These are phyloP conservation scores for Suillus tomentosus DNA, from an alignment of 768 basidiomycete genomes.

Conservation along the genomic window DNA sequence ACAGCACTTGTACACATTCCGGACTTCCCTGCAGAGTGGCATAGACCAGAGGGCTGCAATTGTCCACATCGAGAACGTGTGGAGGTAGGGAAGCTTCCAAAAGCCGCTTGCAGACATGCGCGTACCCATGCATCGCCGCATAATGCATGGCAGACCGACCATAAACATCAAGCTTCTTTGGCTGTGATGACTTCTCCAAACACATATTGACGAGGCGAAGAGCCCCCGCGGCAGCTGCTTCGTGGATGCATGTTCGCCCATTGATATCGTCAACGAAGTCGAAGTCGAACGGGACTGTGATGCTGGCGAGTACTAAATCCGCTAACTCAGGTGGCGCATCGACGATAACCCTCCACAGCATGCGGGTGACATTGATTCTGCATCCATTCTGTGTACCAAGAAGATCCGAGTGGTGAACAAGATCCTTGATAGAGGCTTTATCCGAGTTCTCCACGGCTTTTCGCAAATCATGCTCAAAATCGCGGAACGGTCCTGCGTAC, in stretches of 20 bases:
- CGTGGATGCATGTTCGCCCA: constrained; percentile 90
- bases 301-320: constrained; percentile 71
- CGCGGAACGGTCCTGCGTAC: constrained; percentile 75
- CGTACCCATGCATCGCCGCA: constrained; percentile 91
- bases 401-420: constrained; percentile 69
- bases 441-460: constrained; percentile 73
- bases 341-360: constrained; percentile 90
- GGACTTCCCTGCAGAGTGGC: constrained; percentile 86
- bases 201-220: constrained; percentile 79
- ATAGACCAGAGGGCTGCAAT: constrained; percentile 92
- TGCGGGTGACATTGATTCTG: constrained; percentile 77
- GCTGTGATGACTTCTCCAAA: constrained; percentile 68
- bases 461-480: constrained; percentile 85
- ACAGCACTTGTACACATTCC: constrained; percentile 79
- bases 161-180: constrained; percentile 82
- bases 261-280: constrained; percentile 96
- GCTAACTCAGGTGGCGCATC: constrained; percentile 75
- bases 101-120: constrained; percentile 71
- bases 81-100: constrained; percentile 68
- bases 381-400: constrained; percentile 62
- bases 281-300: constrained; percentile 79
- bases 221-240: constrained; percentile 85
- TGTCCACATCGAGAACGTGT: constrained; percentile 84
- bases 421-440: constrained; percentile 60
- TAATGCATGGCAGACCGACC: constrained; percentile 95